Base-by-base conservation (phyloP, 2,329 filamentous ascomycete species). In the Diplodia seriata region DNA sequence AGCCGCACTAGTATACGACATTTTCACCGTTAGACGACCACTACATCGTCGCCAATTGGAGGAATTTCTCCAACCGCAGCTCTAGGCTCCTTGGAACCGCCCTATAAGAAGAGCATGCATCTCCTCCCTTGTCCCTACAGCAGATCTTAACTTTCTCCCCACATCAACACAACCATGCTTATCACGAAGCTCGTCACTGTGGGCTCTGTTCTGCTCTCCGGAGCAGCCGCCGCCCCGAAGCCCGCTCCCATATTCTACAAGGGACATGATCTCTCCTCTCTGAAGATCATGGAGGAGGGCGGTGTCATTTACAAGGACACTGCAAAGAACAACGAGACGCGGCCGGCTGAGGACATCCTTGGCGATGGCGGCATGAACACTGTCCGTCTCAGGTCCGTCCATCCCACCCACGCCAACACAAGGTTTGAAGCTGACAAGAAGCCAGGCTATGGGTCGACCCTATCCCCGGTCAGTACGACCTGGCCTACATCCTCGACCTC, bases 401-500 rank as follows among this genome's bases (percentile, higher is more conserved):
- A 38, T 8, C 23, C n/a, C 26, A 26, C 14, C 9, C 18, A 5
- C 20, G 29, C 53, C 8, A 43, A 23, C 36, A 1, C 8, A n/a
- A 11, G 31, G 23, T 12, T 33, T 70, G 70, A 43, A 71, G 61
- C 72, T 70, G 18, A 71, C 72, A 8, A 70, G 11, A n/a, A 38
- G 3, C 7, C 49, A 68, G 66, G 36, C 66, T 62, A 5, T 62
- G 90, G 33, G 78, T 92, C 47, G 92, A 90, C 90, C 90, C 84
- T 14, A 70, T 69, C 7, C 84, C 86, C 71, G 88, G 89, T 57
- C 83, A 85, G 71, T 92, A 92, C 76, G 85, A 90, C 76, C 82
- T 92, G 47, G 85, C 85, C 68, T 92, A 92, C 78, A 91, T 91
- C 75, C 75, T 93, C 70, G 80, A 85, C 65, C 82, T 92, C 20